Evolutionary conservation across 2,329 filamentous ascomycete genomes (phyloP).

Genomic region (Trichoderma koningiopsis): DNA sequence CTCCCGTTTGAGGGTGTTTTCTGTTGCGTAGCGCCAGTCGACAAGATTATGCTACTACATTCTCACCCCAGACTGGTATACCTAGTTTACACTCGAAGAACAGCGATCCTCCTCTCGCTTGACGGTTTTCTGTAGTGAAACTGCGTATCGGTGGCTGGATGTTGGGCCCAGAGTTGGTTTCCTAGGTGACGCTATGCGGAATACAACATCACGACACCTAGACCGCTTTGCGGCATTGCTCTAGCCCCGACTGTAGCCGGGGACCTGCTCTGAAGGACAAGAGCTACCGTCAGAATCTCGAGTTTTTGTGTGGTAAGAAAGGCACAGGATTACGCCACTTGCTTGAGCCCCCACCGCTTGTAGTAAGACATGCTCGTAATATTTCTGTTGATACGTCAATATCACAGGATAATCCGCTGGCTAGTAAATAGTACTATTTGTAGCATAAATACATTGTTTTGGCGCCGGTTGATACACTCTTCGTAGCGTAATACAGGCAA

Average conservation of each 20-base stretch:
- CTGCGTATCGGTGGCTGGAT: neutral
- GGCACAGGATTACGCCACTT: neutral
- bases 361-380: constrained; percentile 10
- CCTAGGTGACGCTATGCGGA: neutral
- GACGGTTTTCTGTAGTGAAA: neutral
- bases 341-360: neutral
- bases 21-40: neutral
- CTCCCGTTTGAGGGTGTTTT: neutral
- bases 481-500: no score
- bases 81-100: no score
- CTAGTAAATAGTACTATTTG: neutral
- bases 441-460: neutral
- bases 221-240: neutral
- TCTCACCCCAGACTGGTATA: neutral
- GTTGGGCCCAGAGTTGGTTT: neutral
- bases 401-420: neutral
- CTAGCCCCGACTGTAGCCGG: neutral
- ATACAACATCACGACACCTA: neutral
- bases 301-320: neutral
- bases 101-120: no score
- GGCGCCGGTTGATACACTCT: neutral
- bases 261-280: neutral
- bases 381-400: neutral
- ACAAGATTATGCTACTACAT: neutral
- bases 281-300: neutral